Base-by-base conservation (phyloP, 805 yeast genomes). In the Monosporozyma servazzii region DNA sequence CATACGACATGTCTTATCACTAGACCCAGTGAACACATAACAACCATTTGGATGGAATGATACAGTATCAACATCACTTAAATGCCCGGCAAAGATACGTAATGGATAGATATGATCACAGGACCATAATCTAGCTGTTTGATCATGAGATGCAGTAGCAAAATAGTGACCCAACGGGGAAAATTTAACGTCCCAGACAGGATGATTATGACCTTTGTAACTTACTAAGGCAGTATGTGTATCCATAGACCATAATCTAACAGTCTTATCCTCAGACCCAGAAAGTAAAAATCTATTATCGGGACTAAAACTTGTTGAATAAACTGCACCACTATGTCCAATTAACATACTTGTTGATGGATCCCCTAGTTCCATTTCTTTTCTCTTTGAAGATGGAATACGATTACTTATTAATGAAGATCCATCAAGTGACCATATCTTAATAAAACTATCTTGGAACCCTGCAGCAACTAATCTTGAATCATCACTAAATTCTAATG, bases 141-240 rank as follows among this genome's bases (percentile, higher is more conserved):
- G 97, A 65, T 93, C 99, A 64, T 90, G 96, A 2, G 96, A 88
- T 0, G 95, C 96, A 0, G 97, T 90, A n/a, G 95, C 96, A 69
- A 93, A 93, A 71, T 93, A 93, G 70, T 93, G 98, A 5, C 99
- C 99, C 60, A 86, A 72, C 2, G 99, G 99, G 2, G 96, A 83
- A 63, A 88, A 93, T 60, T 85, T 79, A 7, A 93, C 97, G 65
- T 93, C 98, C 99, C 99, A 93, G 27, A 93, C 86, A 1, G 99
- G 98, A 58, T 88, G 95, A 61, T 83, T 88, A 65, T 93, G 99
- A 8, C 98, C 97, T 66, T 88, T 88, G 71, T 93, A 93, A n/a
- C 89, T 79, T 1, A 93, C 99, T 47, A 93, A 74, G 1, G 95
- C 83, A 0, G 95, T 81, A 65, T 80, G 88, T 0, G 97, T 86